phyloP scores from a whole-genome alignment of 202 grass and related monocot genomes.

The Zoysia matrella region DNA sequence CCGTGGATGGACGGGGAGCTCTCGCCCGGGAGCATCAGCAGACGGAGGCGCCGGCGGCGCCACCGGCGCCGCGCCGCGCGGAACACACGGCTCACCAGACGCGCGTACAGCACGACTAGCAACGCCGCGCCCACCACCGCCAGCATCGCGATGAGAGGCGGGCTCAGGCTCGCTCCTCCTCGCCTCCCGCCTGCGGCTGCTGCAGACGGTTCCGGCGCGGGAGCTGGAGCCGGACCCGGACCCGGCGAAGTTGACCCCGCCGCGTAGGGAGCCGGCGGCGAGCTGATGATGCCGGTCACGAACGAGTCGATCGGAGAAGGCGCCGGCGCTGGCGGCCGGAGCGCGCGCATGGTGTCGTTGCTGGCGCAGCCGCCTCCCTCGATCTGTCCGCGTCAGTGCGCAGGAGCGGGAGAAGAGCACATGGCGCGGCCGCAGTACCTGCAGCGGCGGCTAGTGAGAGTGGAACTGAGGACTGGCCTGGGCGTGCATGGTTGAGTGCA shows the following conservation, averaged over 20 bases:
- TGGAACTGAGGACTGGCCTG: not conserved
- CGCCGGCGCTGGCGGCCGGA: not conserved
- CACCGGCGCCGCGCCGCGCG: conserved; percentile 44
- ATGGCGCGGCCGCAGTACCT: conserved; percentile 10
- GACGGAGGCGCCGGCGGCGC: conserved; percentile 7
- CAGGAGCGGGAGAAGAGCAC: not conserved
- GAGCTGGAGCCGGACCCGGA: not conserved
- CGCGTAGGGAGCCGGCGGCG: conserved; percentile 41
- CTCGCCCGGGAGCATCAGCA: conserved; percentile 40
- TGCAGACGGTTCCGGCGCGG: conserved; percentile 9
- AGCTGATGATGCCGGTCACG: not conserved
- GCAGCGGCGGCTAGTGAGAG: not conserved
- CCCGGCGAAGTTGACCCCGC: not conserved
- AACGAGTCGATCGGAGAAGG: not conserved
- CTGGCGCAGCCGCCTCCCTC: too few species aligned
- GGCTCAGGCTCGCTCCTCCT: conserved; percentile 55
- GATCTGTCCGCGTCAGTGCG: not conserved
- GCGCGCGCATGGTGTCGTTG: conserved; percentile 32
- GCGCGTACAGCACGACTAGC: conserved; percentile 87
- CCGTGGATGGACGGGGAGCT: conserved; percentile 23
- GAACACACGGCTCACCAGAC: conserved; percentile 63
- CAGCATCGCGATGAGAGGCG: conserved; percentile 97
- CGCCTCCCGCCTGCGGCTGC: not conserved
- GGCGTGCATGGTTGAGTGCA: not conserved
- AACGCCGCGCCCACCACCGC: conserved; percentile 86